Percentiles rank a stretch among this genome's conserved stretches.
phyloP scores from a whole-genome alignment of 805 yeast species.

The Peterozyma toletana region DNA sequence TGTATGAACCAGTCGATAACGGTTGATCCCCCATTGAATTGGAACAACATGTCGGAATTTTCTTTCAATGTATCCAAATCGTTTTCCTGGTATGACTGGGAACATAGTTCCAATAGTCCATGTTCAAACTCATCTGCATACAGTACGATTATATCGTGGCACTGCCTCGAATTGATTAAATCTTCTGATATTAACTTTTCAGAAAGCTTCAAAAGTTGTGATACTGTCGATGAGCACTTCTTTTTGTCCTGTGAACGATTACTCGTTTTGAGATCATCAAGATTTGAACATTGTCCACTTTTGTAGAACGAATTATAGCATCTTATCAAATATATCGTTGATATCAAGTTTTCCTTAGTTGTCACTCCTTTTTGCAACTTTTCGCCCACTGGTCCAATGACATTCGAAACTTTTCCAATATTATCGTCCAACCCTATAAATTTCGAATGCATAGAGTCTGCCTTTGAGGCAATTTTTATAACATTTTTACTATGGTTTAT shows the following conservation, averaged over 20 bases:
- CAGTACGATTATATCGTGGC: constrained; percentile 46
- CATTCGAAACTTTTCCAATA: constrained; percentile 49
- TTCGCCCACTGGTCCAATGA: constrained; percentile 65
- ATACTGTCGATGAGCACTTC: constrained; percentile 63
- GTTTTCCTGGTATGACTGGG: constrained; percentile 62
- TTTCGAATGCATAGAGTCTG: constrained; percentile 19
- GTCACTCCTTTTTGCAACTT: constrained; percentile 59
- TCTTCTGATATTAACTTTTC: constrained; percentile 54
- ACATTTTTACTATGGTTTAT: constrained; percentile 63
- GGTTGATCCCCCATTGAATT: constrained; percentile 78
- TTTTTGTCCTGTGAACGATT: constrained; percentile 41
- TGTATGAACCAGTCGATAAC: constrained; percentile 78
- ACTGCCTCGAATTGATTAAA: constrained; percentile 30
- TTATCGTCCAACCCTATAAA: constrained; percentile 34
- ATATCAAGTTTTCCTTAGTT: constrained; percentile 65
- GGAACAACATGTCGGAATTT: constrained; percentile 64
- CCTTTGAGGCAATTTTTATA: constrained; percentile 40
- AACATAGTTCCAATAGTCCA: constrained; percentile 61
- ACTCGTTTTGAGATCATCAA: constrained; percentile 50
- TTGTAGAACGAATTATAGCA: constrained; percentile 73
- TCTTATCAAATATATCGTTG: constrained; percentile 64
- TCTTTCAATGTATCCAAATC: constrained; percentile 69
- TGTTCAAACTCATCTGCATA: constrained; percentile 75
- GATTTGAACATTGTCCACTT: constrained; percentile 37
- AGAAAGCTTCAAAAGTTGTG: constrained; percentile 58